These are phyloP conservation scores for Talaromyces sp. DNA, from an alignment of 2,329 filamentous ascomycete species.

Conservation along the genomic window DNA sequence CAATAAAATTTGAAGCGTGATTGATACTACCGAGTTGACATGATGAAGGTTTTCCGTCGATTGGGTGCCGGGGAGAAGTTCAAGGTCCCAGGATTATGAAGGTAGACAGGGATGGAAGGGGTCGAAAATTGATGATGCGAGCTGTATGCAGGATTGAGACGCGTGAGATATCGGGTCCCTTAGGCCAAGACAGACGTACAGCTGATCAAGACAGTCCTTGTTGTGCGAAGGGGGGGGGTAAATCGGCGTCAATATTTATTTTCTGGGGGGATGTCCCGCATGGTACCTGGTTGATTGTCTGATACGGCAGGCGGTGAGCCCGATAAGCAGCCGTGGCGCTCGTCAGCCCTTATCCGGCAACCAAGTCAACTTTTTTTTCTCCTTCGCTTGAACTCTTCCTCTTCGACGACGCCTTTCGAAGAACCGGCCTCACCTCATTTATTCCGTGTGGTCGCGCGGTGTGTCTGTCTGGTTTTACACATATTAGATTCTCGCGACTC, in stretches of 20 bases:
- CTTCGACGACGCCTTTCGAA: not conserved
- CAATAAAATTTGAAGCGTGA: not conserved
- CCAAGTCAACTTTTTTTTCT: slow-evolving; percentile 20
- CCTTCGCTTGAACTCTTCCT: not conserved
- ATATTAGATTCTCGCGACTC: not conserved
- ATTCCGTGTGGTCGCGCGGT: not conserved
- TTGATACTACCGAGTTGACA: slow-evolving; percentile 4
- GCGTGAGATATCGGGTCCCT: not conserved
- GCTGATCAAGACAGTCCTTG: not conserved
- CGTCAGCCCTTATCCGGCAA: slow-evolving; percentile 10
- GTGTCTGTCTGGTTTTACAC: not conserved
- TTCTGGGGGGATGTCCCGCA: slow-evolving; percentile 9
- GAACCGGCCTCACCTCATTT: not conserved
- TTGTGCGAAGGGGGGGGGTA: slow-evolving; percentile 8
- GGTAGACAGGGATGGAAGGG: slow-evolving; percentile 2
- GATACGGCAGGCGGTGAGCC: slow-evolving; percentile 12
- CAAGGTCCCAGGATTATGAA: not conserved
- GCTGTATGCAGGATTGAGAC: not conserved
- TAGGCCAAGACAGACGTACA: not conserved
- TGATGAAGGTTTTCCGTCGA: not conserved
- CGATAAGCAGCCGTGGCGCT: slow-evolving; percentile 13
- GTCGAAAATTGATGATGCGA: no score
- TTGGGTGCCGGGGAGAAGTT: not conserved
- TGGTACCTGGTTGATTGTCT: slow-evolving; percentile 1
- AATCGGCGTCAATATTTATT: not conserved